Conservation (phyloP, 2,329 filamentous ascomycete species). For the Neopestalotiopsis clavispora region DNA sequence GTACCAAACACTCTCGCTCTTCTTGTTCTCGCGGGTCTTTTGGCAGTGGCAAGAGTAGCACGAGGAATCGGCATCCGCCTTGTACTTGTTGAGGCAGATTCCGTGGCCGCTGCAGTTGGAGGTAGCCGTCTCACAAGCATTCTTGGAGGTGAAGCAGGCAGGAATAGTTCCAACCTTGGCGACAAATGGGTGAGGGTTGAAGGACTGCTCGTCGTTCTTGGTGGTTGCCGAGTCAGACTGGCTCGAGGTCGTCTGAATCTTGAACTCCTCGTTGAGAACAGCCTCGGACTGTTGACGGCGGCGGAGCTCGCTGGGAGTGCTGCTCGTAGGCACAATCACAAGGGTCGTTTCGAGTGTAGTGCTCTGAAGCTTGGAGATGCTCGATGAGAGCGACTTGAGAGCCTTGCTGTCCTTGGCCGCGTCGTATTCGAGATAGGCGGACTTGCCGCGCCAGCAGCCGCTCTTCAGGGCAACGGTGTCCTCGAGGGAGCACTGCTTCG, state of each 20-base stretch:
- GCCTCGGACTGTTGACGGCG: slow-evolving; percentile 52
- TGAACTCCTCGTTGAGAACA: slow-evolving; percentile 42
- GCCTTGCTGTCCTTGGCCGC: slow-evolving; percentile 39
- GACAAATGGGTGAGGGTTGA: slow-evolving; percentile 31
- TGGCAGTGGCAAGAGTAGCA: slow-evolving; percentile 85
- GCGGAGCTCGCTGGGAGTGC: slow-evolving; percentile 42
- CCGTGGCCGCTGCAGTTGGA: slow-evolving; percentile 85
- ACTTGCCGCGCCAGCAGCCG: slow-evolving; percentile 35
- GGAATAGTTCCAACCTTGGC: slow-evolving; percentile 56
- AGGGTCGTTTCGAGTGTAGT: slow-evolving; percentile 62
- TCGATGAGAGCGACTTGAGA: slow-evolving; percentile 48
- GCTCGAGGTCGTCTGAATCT: slow-evolving; percentile 25
- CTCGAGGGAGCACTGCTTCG: slow-evolving; percentile 41
- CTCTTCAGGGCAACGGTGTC: slow-evolving; percentile 26
- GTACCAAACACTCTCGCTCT: slow-evolving; percentile 59
- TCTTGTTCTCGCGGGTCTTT: slow-evolving; percentile 54
- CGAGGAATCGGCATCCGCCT: slow-evolving; percentile 41
- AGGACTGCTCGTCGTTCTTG: slow-evolving; percentile 35
- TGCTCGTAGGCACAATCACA: slow-evolving; percentile 55
- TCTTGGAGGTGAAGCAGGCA: slow-evolving; percentile 74
- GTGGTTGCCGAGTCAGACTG: slow-evolving; percentile 36
- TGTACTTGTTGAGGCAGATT: slow-evolving; percentile 70
- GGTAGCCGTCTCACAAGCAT: slow-evolving; percentile 72
- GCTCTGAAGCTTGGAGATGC: slow-evolving; percentile 48
- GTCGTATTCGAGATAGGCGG: slow-evolving; percentile 38